phyloP scores from a whole-genome alignment of 2,329 filamentous ascomycete genomes.

The Leptodontidium sp. region DNA sequence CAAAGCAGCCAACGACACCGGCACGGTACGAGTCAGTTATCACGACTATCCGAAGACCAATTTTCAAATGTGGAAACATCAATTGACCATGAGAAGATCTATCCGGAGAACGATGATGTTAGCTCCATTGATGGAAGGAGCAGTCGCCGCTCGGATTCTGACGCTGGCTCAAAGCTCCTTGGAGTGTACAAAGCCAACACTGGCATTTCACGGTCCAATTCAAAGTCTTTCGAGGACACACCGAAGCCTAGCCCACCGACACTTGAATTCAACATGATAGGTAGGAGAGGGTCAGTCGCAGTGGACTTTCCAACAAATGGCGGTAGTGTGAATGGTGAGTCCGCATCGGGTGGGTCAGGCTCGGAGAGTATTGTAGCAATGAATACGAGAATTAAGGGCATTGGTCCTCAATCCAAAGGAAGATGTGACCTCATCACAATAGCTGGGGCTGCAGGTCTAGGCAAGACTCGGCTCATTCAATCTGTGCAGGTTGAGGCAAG shows the following conservation, averaged over 20 bases:
- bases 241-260: background rate
- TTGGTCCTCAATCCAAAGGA: constrained; percentile 65
- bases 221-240: background rate
- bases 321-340: background rate
- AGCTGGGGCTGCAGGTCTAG: constrained; percentile 67
- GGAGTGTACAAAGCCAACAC: constrained; percentile 26
- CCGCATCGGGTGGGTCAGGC: background rate
- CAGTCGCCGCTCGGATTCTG: constrained; percentile 43
- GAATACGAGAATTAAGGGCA: constrained; percentile 32
- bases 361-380: background rate
- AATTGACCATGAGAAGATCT: constrained; percentile 40
- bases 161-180: constrained; percentile 21
- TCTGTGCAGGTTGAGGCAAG: constrained; percentile 69
- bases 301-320: background rate
- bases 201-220: background rate
- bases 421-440: constrained; percentile 71
- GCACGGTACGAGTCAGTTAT: constrained; percentile 60
- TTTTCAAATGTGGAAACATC: constrained; percentile 47
- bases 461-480: constrained; percentile 71
- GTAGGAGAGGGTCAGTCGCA: background rate
- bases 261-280: background rate
- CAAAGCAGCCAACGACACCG: constrained; percentile 53
- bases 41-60: constrained; percentile 55
- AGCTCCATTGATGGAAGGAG: constrained; percentile 60
- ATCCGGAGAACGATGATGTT: constrained; percentile 65